Conservation (phyloP, 1,284 basidiomycete species). For the Thecaphora thlaspeos region DNA sequence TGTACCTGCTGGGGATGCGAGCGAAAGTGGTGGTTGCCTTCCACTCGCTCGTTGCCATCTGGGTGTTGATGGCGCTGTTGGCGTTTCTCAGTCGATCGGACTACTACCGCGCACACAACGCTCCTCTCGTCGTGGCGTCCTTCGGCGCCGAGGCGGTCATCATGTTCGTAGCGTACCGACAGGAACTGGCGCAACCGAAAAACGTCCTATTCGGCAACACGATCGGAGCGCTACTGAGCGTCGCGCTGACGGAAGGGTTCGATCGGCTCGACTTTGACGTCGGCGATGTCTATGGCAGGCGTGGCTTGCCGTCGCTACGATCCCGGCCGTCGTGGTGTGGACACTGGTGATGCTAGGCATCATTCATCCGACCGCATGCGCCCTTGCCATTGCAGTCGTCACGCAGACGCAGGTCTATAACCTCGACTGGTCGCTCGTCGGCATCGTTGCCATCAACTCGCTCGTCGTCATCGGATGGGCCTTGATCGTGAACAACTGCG, state of each 20-base stretch:
- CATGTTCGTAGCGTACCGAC: slow-evolving; percentile 36
- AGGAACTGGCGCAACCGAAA: slow-evolving; percentile 42
- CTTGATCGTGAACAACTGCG: slow-evolving; percentile 47
- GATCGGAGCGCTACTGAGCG: slow-evolving; percentile 36
- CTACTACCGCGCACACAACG: slow-evolving; percentile 18
- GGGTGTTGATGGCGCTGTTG: slow-evolving; percentile 21
- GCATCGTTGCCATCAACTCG: slow-evolving; percentile 14
- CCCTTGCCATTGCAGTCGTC: slow-evolving; percentile 34
- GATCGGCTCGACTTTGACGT: slow-evolving; percentile 23
- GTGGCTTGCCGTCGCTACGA: slow-evolving; percentile 33
- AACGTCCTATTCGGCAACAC: slow-evolving; percentile 48
- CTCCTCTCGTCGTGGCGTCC: slow-evolving; percentile 29
- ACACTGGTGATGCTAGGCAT: slow-evolving; percentile 48
- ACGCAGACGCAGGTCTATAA: slow-evolving; percentile 23
- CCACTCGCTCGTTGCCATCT: slow-evolving; percentile 24
- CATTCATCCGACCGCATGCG: slow-evolving; percentile 48
- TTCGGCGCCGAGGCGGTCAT: slow-evolving; percentile 52
- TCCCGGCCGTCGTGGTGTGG: slow-evolving; percentile 24
- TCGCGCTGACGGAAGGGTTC: slow-evolving; percentile 40
- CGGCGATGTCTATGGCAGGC: slow-evolving; percentile 22
- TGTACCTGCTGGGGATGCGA: slow-evolving; percentile 18
- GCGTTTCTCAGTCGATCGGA: slow-evolving; percentile 13
- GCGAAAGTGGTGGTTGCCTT: slow-evolving; percentile 23
- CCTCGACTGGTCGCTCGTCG: slow-evolving; percentile 34
- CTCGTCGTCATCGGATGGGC: slow-evolving; percentile 49